Conservation (phyloP, 2,329 filamentous ascomycete genomes). For the Colletotrichum tropicale region DNA sequence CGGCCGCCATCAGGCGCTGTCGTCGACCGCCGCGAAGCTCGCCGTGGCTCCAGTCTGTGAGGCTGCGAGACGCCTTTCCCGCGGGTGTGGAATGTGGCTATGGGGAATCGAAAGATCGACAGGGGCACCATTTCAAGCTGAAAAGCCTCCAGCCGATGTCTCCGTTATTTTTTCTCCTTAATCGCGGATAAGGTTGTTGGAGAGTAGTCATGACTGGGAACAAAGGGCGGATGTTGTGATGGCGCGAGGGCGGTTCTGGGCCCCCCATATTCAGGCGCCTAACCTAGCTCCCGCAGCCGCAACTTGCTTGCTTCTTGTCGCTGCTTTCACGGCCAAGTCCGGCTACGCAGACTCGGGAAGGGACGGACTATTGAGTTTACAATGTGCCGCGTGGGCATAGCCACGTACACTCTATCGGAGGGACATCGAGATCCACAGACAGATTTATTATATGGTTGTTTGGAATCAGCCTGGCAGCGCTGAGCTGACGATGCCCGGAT, state of each 20-base stretch:
- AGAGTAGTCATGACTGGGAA: background rate
- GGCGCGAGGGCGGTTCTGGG: background rate
- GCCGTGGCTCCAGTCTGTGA: background rate
- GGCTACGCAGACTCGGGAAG: background rate
- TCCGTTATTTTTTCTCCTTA: background rate
- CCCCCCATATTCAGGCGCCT: background rate
- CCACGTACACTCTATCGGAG: background rate
- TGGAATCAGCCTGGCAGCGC: background rate
- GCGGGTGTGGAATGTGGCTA: background rate
- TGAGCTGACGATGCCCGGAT: background rate
- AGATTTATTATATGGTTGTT: background rate
- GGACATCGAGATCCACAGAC: background rate
- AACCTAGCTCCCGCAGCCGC: background rate
- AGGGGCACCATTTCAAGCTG: background rate
- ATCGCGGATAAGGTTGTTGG: background rate
- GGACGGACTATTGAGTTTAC: background rate
- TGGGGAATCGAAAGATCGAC: background rate
- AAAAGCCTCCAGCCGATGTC: background rate
- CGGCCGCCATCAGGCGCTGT: background rate
- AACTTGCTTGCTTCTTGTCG: background rate
- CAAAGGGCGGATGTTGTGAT: background rate
- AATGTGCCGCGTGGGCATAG: background rate
- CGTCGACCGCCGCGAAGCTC: background rate
- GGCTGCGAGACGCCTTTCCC: background rate
- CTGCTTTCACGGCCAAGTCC: background rate